A percentile compares a stretch with the other conserved stretches of the same genome.
Conservation (phyloP, 2,329 filamentous ascomycete genomes). For the Eutypella sp. region DNA sequence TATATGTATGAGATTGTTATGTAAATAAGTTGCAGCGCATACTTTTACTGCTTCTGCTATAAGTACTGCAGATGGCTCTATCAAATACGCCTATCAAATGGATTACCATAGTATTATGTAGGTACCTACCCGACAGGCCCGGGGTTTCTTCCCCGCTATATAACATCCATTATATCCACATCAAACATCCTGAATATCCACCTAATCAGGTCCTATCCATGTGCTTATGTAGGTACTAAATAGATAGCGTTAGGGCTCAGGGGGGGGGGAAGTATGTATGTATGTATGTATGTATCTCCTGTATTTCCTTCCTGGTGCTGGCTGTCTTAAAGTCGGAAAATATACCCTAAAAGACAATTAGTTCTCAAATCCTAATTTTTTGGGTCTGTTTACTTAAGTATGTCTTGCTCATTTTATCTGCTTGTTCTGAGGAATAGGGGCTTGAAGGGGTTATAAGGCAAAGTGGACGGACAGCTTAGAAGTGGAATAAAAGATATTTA, state of each 20-base stretch:
- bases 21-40: too few species aligned
- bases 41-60: too few species aligned
- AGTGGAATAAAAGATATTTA: background rate
- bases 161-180: too few species aligned
- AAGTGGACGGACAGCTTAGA: background rate
- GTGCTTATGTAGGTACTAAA: background rate
- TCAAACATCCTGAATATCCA: too few species aligned
- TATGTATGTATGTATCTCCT: background rate
- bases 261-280: background rate
- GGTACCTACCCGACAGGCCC: too few species aligned
- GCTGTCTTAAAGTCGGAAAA: background rate
- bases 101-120: too few species aligned
- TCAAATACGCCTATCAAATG: too few species aligned
- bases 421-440: too few species aligned
- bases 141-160: too few species aligned
- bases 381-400: background rate
- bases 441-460: background rate
- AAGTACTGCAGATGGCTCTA: too few species aligned
- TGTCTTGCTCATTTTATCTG: background rate
- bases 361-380: background rate
- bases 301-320: background rate
- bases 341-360: background rate
- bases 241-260: background rate
- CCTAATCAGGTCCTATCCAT: too few species aligned
- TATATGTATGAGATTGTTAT: too few species aligned